Evolutionary conservation across 768 basidiomycete genomes (phyloP).

Genomic region (Lenzites betulinus): DNA sequence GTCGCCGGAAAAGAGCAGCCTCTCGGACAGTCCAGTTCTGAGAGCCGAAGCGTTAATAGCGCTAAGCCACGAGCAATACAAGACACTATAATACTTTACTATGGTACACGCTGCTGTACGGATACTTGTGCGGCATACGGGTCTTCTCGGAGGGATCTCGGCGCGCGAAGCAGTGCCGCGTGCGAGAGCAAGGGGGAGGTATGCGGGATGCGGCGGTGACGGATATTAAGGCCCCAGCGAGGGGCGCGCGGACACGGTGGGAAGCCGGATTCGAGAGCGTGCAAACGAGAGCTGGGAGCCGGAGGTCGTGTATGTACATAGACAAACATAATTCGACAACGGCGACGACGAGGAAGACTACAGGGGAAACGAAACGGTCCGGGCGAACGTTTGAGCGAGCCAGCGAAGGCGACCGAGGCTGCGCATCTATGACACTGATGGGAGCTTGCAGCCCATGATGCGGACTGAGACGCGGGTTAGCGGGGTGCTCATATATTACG

Average conservation of each 20-base stretch:
- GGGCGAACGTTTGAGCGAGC: neutral
- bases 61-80: constrained; percentile 4
- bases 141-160: neutral
- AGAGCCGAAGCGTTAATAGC: neutral
- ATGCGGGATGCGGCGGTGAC: neutral
- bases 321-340: neutral
- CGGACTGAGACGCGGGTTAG: constrained; percentile 41
- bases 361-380: neutral
- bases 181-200: neutral
- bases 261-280: neutral
- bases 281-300: neutral
- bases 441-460: constrained; percentile 59
- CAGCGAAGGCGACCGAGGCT: too few species aligned
- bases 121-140: neutral
- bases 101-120: constrained; percentile 15
- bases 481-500: neutral
- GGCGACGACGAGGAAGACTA: neutral
- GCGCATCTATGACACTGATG: constrained; percentile 24
- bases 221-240: neutral
- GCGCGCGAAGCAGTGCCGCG: neutral
- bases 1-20: too few species aligned
- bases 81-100: constrained; percentile 10
- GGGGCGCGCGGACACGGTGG: neutral
- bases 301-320: neutral
- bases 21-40: too few species aligned